A percentile compares a stretch with the other conserved stretches of the same genome.
Evolutionary conservation across 2,329 filamentous ascomycete genomes (phyloP).

Genomic region (Penicillium sp.): DNA sequence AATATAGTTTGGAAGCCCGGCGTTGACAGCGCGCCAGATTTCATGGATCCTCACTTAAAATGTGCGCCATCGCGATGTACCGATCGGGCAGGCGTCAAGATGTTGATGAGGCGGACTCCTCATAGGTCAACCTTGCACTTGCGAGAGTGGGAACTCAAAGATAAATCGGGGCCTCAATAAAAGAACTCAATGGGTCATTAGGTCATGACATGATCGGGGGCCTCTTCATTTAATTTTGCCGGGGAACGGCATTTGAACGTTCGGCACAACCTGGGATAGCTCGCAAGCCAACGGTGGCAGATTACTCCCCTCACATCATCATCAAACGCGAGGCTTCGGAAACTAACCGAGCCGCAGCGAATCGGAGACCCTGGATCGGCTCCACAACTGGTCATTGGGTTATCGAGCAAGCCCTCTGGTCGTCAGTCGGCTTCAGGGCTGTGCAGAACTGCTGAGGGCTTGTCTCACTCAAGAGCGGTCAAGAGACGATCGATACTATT

Average conservation of each 20-base stretch:
- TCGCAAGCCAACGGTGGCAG: not conserved
- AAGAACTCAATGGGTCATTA: not conserved
- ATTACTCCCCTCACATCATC: not conserved
- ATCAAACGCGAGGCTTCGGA: slow-evolving; percentile 10
- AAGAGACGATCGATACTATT: slow-evolving; percentile 2
- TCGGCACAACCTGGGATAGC: not conserved
- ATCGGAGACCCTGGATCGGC: slow-evolving; percentile 12
- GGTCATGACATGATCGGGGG: too few species aligned
- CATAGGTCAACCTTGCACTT: not conserved
- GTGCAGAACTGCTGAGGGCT: not conserved
- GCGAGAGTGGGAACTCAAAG: not conserved
- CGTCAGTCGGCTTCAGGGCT: not conserved
- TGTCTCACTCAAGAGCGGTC: slow-evolving; percentile 1
- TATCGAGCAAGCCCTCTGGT: not conserved
- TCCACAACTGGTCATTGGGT: slow-evolving; percentile 4
- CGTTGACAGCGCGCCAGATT: slow-evolving; percentile 3
- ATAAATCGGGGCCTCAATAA: not conserved
- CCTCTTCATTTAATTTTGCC: too few species aligned
- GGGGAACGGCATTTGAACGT: not conserved
- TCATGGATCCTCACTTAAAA: slow-evolving; percentile 2
- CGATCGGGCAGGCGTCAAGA: not conserved
- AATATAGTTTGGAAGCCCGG: slow-evolving; percentile 10
- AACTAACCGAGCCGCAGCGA: slow-evolving; percentile 15
- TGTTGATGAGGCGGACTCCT: not conserved
- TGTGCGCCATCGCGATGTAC: not conserved